Evolutionary conservation across 352 stramenopile species (phyloP).

Genomic region (Globisporangium uncinulatum): DNA sequence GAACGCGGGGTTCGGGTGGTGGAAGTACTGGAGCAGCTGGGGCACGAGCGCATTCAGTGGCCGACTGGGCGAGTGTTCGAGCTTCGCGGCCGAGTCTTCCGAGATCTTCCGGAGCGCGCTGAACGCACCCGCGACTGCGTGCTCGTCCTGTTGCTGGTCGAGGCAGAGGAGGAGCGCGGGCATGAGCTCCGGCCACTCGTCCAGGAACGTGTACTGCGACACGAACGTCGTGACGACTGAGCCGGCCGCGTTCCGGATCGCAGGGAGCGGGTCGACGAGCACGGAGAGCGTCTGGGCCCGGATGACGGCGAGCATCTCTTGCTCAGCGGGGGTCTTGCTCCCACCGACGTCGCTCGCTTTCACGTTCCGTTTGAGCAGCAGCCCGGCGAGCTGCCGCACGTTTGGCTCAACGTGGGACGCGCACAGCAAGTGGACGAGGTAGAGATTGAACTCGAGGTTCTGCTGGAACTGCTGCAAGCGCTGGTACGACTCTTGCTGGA

Average conservation of each 20-base stretch:
- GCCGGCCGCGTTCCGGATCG: constrained; percentile 76
- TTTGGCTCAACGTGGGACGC: constrained; percentile 43
- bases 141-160: constrained; percentile 50
- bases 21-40: constrained; percentile 87
- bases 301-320: constrained; percentile 77
- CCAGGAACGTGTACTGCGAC: constrained; percentile 81
- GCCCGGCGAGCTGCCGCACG: constrained; percentile 69
- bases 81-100: constrained; percentile 86
- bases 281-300: constrained; percentile 69
- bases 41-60: constrained; percentile 85
- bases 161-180: constrained; percentile 55
- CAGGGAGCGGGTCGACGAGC: constrained; percentile 45
- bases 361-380: constrained; percentile 86
- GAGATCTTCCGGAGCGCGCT: constrained; percentile 86
- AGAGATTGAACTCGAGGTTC: constrained; percentile 88
- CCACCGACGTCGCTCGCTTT: constrained; percentile 64
- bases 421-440: constrained; percentile 83
- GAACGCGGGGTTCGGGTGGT: constrained; percentile 70
- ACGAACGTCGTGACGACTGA: constrained; percentile 85
- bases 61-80: constrained; percentile 83
- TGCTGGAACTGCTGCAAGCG: constrained; percentile 84
- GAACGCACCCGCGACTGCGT: constrained; percentile 78
- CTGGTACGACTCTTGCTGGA: constrained; percentile 79
- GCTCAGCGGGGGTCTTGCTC: constrained; percentile 43
- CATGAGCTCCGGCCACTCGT: constrained; percentile 88